Evolutionary conservation across 2,329 filamentous ascomycete species (phyloP).

Genomic region (Hirsutella thompsonii): DNA sequence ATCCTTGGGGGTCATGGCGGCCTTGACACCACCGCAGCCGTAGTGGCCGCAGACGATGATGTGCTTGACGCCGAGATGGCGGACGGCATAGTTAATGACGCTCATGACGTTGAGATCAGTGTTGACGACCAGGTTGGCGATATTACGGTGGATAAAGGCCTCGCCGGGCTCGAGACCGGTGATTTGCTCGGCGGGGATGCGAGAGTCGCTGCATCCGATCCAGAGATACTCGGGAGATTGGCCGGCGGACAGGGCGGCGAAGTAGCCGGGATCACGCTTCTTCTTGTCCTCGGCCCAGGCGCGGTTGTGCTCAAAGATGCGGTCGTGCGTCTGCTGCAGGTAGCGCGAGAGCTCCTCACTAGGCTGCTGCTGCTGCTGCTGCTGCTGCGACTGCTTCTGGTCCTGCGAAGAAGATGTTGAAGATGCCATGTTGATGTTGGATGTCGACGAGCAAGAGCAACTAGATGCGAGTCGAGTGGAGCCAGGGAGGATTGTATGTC

Average conservation of each 20-base stretch:
- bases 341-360: slow-evolving; percentile 21
- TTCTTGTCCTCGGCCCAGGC: slow-evolving; percentile 50
- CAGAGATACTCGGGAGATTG: slow-evolving; percentile 65
- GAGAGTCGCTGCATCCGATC: slow-evolving; percentile 85
- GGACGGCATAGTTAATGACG: slow-evolving; percentile 80
- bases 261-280: slow-evolving; percentile 49
- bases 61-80: slow-evolving; percentile 69
- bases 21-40: slow-evolving; percentile 65
- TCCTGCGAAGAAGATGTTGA: no score
- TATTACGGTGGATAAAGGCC: slow-evolving; percentile 89
- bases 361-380: no score
- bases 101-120: slow-evolving; percentile 68
- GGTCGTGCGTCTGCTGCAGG: slow-evolving; percentile 50
- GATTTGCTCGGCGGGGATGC: slow-evolving; percentile 83
- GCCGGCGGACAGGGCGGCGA: slow-evolving; percentile 48
- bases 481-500: no score
- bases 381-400: no score
- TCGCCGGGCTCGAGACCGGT: slow-evolving; percentile 76
- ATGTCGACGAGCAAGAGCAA: no score
- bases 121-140: slow-evolving; percentile 75
- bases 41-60: slow-evolving; percentile 71
- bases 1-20: slow-evolving; percentile 59
- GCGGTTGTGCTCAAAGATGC: slow-evolving; percentile 56
- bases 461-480: no score
- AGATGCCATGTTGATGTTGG: no score